Evolutionary conservation across 2,329 filamentous ascomycete genomes (phyloP), one percentile per base, ranked within the genome.

Genomic region (Calonectria pteridis): DNA sequence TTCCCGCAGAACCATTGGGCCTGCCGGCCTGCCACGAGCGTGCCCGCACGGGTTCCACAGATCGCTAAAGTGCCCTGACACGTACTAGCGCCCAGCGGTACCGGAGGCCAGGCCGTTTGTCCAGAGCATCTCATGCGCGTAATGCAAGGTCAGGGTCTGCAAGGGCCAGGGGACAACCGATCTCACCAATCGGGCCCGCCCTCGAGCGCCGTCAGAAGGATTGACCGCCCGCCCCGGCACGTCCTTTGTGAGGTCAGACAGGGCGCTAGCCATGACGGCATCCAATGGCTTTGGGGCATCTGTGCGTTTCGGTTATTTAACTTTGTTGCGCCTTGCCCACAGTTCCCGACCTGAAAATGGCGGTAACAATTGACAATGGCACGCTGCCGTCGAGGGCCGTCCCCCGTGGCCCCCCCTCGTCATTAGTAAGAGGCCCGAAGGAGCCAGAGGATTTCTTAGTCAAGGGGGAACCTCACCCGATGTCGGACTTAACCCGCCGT

Each of bases 151-250:
- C 55, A 62, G 55, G 55, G 55, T 62, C 40, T 62, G 55, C 55
- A 62, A 62, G 55, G 55, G 55, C 55, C 55, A 40, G 55, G 55
- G 55, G 37, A 62, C 55, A 62, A 62, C 55, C 55, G 55, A 62
- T 62, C 55, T 62, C 55, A 62, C 55, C 55, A 62, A 62, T 62
- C 35, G 55, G 23, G 55, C 55, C 55, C 33, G n/a, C 33, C 35
- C 55, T 62, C 10, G 35, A 18, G 9, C 33, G 26, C 13, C 23
- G 14, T 26, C 33, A 35, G 31, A 35, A 35, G 55, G 55, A 62
- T 62, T 62, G 55, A 62, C 55, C 55, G 55, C 55, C 51, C 55
- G 55, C 55, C 55, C 55, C 31, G 55, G 55, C 6, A 33, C 13
- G 23, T 28, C 14, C 16, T 10, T 53, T 28, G 51, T 55, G 51